Percentiles rank a stretch among this genome's conserved stretches.
Evolutionary conservation across 352 stramenopile species (phyloP).

Genomic region (Blastocystis sp.): DNA sequence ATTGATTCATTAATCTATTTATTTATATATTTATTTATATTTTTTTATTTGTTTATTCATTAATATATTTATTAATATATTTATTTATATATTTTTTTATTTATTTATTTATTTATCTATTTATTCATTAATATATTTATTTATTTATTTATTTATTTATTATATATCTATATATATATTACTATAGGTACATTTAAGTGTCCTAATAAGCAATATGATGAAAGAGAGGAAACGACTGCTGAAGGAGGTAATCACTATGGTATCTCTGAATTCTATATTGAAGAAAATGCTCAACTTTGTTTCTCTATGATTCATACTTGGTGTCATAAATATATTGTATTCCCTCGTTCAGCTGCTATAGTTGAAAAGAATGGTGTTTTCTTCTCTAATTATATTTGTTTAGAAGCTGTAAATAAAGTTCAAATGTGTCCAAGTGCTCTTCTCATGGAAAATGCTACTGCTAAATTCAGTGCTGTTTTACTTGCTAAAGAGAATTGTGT

Average conservation of each 20-base stretch:
- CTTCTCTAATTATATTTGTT: conserved; percentile 35
- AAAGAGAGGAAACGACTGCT: no score
- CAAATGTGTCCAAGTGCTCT: conserved; percentile 33
- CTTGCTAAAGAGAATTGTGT: conserved; percentile 21
- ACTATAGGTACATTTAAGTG: no score
- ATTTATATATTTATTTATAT: conserved; percentile 5
- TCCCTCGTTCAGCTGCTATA: conserved; percentile 11
- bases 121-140: no score
- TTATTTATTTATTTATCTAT: no score
- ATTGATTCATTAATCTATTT: conserved; percentile 5
- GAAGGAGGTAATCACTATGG: conserved; percentile 32
- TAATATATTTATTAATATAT: no score
- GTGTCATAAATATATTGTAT: conserved; percentile 25
- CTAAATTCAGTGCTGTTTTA: conserved; percentile 29
- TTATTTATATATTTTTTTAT: no score
- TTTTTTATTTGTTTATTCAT: no score
- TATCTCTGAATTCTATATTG: conserved; percentile 30
- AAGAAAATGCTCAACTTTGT: conserved; percentile 19
- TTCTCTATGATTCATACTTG: conserved; percentile 36
- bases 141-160: no score
- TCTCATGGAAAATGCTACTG: conserved; percentile 9
- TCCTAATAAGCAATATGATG: no score
- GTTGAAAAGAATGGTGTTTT: conserved; percentile 36
- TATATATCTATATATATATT: no score
- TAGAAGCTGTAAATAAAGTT: conserved; percentile 24